Percentiles rank a stretch among this genome's conserved stretches.
Conservation (phyloP, 345 rosid genomes). For the Sisymbrium altissimum region DNA sequence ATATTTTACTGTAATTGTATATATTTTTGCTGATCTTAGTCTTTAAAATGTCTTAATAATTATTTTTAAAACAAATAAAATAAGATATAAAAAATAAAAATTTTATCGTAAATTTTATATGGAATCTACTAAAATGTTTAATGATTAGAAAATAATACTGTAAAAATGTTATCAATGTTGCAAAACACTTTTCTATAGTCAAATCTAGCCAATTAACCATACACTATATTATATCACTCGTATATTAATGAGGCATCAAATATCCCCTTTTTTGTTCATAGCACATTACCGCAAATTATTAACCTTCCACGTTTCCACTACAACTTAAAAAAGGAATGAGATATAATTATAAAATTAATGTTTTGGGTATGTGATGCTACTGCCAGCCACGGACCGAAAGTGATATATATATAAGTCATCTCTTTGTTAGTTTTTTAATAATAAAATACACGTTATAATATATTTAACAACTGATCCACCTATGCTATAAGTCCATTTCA, state of each 20-base stretch:
- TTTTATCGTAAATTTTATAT: too few species aligned
- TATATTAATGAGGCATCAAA: slow-evolving; percentile 3
- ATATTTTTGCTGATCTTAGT: too few species aligned
- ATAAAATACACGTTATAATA: background rate
- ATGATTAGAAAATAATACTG: too few species aligned
- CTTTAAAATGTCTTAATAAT: too few species aligned
- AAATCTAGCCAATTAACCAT: too few species aligned
- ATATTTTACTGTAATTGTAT: too few species aligned
- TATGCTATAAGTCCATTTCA: background rate
- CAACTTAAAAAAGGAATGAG: background rate
- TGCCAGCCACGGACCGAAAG: slow-evolving; percentile 33
- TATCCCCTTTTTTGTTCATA: slow-evolving; percentile 1
- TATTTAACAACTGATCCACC: background rate
- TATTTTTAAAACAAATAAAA: too few species aligned
- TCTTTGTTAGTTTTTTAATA: background rate
- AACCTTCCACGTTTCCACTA: slow-evolving; percentile 29
- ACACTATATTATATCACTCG: background rate
- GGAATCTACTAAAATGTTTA: too few species aligned
- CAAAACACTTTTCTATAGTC: too few species aligned
- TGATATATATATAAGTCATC: slow-evolving; percentile 15
- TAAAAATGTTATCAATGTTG: too few species aligned
- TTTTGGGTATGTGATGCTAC: slow-evolving; percentile 25
- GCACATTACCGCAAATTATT: slow-evolving; percentile 4
- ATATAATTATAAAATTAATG: background rate
- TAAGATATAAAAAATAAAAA: too few species aligned